phyloP scores from a whole-genome alignment of 2,329 filamentous ascomycete genomes.

The Aspergillus aculeatus region DNA sequence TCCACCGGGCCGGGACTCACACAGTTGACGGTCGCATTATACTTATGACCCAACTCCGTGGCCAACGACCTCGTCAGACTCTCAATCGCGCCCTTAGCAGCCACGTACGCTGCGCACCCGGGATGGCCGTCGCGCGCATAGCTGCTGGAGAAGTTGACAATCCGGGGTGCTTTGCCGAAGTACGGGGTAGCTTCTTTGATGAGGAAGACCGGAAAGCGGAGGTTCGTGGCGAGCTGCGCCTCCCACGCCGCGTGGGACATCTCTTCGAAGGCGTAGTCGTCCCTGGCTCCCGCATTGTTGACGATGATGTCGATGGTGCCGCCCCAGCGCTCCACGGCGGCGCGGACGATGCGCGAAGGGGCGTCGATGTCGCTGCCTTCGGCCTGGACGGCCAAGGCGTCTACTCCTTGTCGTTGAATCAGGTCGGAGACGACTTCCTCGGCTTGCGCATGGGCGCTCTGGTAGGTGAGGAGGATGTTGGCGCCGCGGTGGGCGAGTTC shows the following conservation, averaged over 20 bases:
- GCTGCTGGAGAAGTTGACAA: conserved; percentile 23
- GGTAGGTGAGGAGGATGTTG: too few species aligned
- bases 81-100: conserved; percentile 63
- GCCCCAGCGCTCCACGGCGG: conserved; percentile 10
- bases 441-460: too few species aligned
- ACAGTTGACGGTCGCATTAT: conserved; percentile 32
- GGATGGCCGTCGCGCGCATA: conserved; percentile 18
- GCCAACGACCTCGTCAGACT: conserved; percentile 64
- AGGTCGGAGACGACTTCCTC: too few species aligned
- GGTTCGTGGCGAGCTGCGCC: conserved; percentile 18
- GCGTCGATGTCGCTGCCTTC: conserved; percentile 12
- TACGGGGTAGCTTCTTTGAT: conserved; percentile 22
- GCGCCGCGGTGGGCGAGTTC: too few species aligned
- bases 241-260: conserved; percentile 20
- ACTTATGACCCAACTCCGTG: conserved; percentile 27
- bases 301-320: conserved; percentile 20
- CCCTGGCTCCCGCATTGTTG: conserved; percentile 28
- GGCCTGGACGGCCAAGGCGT: conserved; percentile 16
- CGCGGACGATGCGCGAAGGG: conserved; percentile 13
- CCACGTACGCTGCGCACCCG: conserved; percentile 57
- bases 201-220: conserved; percentile 20
- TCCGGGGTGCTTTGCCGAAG: conserved; percentile 14
- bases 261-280: conserved; percentile 18
- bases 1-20: conserved; percentile 31
- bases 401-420: background rate